These are phyloP conservation scores for Scheffersomyces lignosus DNA, from an alignment of 805 yeast species.

Conservation along the genomic window DNA sequence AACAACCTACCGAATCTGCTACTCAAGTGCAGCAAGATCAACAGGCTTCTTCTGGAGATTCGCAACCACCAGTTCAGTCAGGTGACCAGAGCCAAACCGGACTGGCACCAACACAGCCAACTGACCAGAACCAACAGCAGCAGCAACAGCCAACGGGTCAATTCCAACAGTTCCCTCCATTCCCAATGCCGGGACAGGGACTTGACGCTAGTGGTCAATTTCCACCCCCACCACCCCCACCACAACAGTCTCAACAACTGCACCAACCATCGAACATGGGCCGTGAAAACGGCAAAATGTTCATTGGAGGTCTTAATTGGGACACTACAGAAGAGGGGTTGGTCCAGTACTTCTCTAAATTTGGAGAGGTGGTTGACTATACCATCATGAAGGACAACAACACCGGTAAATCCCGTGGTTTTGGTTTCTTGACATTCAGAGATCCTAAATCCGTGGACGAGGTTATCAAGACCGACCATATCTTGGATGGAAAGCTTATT, in stretches of 20 bases:
- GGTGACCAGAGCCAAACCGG: no score
- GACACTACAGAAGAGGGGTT: slow-evolving; percentile 91
- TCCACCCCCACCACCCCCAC: slow-evolving; percentile 12
- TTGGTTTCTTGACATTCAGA: slow-evolving; percentile 88
- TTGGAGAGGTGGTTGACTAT: slow-evolving; percentile 84
- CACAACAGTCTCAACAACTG: slow-evolving; percentile 12
- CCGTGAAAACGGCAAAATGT: slow-evolving; percentile 83
- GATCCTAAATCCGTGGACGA: slow-evolving; percentile 81
- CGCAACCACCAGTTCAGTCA: not conserved
- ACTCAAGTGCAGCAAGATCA: not conserved
- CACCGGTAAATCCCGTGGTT: slow-evolving; percentile 91
- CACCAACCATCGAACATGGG: slow-evolving; percentile 32
- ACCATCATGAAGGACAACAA: slow-evolving; percentile 89
- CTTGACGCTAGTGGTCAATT: no score
- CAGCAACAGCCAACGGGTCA: not conserved
- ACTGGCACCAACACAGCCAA: no score
- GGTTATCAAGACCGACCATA: slow-evolving; percentile 83
- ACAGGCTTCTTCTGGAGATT: not conserved
- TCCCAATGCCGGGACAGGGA: no score
- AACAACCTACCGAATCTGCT: not conserved
- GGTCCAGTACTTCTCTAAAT: slow-evolving; percentile 78
- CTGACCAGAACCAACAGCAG: not conserved
- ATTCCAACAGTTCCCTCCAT: not conserved
- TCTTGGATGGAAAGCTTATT: slow-evolving; percentile 91
- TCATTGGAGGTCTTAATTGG: slow-evolving; percentile 97